phyloP scores from a whole-genome alignment of 129 eudicot species.

The Ambrosia artemisiifolia region DNA sequence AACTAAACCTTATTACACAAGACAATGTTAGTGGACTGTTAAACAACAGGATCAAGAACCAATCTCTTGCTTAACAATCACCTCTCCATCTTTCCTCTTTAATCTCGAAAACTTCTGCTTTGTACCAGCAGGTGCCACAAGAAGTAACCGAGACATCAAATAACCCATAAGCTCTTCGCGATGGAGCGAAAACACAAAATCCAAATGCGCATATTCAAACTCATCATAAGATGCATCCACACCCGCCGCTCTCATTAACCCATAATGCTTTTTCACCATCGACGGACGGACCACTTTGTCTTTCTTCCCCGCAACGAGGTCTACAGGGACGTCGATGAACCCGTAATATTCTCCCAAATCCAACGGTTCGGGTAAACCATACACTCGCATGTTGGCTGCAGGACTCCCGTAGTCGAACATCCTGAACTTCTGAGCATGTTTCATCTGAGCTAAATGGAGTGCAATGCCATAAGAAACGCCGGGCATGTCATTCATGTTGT shows the following conservation, averaged over 20 bases:
- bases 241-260: slow-evolving; percentile 59
- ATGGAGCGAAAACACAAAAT: slow-evolving; percentile 71
- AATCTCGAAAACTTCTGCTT: slow-evolving; percentile 34
- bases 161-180: slow-evolving; percentile 84
- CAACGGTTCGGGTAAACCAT: slow-evolving; percentile 73
- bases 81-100: slow-evolving; percentile 49
- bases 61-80: not conserved
- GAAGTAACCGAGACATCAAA: slow-evolving; percentile 71
- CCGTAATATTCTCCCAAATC: slow-evolving; percentile 76
- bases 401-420: slow-evolving; percentile 85
- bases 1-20: not conserved
- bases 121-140: slow-evolving; percentile 43
- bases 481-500: slow-evolving; percentile 97
- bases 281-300: slow-evolving; percentile 86
- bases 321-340: slow-evolving; percentile 84
- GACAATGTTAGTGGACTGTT: not conserved
- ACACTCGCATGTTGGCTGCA: slow-evolving; percentile 56
- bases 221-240: slow-evolving; percentile 74
- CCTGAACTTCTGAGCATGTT: slow-evolving; percentile 44
- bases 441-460: slow-evolving; percentile 84
- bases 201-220: slow-evolving; percentile 89
- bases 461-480: slow-evolving; percentile 83
- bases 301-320: slow-evolving; percentile 77
- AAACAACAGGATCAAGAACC: slow-evolving; percentile 18
- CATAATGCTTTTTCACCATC: slow-evolving; percentile 76